Percentiles rank a stretch among this genome's conserved stretches.
Conservation (phyloP, 2,329 filamentous ascomycete species). For the Metarhizium humberi region DNA sequence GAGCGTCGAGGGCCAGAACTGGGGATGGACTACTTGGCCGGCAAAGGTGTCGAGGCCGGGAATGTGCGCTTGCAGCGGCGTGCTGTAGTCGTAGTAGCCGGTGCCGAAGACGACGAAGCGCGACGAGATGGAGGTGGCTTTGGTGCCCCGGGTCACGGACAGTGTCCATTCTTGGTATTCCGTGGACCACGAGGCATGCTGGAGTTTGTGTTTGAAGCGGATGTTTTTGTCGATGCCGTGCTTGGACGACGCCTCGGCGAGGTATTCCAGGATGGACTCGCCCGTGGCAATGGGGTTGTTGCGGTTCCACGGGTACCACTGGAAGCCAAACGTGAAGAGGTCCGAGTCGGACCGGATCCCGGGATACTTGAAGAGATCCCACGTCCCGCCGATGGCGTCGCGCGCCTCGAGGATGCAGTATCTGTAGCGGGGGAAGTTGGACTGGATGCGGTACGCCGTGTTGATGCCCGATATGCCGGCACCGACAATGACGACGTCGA, state of each 20-base stretch:
- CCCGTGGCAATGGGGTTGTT: conserved; percentile 41
- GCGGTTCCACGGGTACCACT: conserved; percentile 60
- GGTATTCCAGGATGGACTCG: conserved; percentile 42
- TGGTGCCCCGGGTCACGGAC: conserved; percentile 23
- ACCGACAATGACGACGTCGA: conserved; percentile 57
- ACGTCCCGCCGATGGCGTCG: conserved; percentile 61
- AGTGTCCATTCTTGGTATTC: conserved; percentile 44
- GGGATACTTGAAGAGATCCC: conserved; percentile 70
- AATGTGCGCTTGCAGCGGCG: conserved; percentile 48
- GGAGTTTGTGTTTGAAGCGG: conserved; percentile 38
- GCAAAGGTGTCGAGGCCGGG: conserved; percentile 38
- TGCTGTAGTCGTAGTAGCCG: conserved; percentile 62
- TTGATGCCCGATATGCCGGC: conserved; percentile 72
- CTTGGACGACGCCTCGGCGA: conserved; percentile 38
- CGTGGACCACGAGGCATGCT: conserved; percentile 43
- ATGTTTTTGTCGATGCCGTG: conserved; percentile 47
- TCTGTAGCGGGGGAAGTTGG: conserved; percentile 33
- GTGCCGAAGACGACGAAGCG: conserved; percentile 36
- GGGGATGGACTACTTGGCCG: conserved; percentile 51
- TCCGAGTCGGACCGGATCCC: conserved; percentile 59
- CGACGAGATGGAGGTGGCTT: conserved; percentile 27
- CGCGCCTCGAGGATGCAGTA: conserved; percentile 64
- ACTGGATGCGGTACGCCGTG: conserved; percentile 59
- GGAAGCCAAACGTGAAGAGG: conserved; percentile 55
- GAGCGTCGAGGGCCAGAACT: conserved; percentile 62